Base-by-base conservation (phyloP, 192 early-diverging fungal genomes). In the Borealophlyctis nickersoniae region DNA sequence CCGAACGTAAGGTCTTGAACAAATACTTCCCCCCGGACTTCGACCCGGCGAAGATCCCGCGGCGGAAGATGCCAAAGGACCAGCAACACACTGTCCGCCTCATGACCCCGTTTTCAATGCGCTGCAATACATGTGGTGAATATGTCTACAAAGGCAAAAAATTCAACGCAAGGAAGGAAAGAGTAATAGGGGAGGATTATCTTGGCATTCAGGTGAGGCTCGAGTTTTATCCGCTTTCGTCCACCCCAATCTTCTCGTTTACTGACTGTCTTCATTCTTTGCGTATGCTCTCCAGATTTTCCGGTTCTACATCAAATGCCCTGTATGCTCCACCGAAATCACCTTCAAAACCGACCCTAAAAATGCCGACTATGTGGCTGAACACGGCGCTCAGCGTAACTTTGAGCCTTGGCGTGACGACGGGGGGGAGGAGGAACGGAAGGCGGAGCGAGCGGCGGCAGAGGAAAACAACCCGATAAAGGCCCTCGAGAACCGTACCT, bases 81-180 rank as follows among this genome's bases (percentile, higher is more conserved):
- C 80, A 78, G 26, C 92, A 96, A 56, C 90, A 93, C 68, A 99
- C 95, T 65, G 97, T 99, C 23, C 94, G 97, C 26, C 85, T 99
- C 24, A 96, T 96, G 91, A 87, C 97, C 2, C 97, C 97, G 4
- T 99, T 96, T 69, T 95, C 97, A 1, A 99, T 99, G 97, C 90
- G 90, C 39, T 99, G 97, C 78, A 82, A 81, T 36, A 90, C 90
- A 4, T 98, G 97, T 61, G 94, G 95, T 9, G 93, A 99, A 63
- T 99, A 91, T 77, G 89, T 99, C 45, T 93, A 92, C 76, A 95
- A 96, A 73, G 92, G 93, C 29, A 98, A 94, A 66, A 98, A 98
- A 62, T 98, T 98, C 80, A 98, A 98, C 71, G 95, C 94, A 28
- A 80, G 92, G 45, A 98, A 98, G 70, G 96, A 98, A 67, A 81